Evolutionary conservation across 805 yeast genomes (phyloP).

Genomic region (Metschnikowia picachoensis): DNA sequence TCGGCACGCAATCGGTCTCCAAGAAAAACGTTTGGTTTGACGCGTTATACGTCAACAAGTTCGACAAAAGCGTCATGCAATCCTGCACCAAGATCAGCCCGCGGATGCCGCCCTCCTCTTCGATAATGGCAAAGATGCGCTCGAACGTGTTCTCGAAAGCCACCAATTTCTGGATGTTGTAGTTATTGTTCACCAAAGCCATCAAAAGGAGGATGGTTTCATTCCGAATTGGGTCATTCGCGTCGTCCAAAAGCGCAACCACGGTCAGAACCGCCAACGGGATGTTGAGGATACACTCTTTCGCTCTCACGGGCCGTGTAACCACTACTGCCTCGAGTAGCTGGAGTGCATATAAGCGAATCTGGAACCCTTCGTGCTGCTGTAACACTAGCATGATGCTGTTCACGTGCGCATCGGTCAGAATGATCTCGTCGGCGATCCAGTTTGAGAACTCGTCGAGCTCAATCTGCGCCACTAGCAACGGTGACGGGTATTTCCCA

Average conservation of each 20-base stretch:
- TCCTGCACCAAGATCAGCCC: slow-evolving; percentile 92
- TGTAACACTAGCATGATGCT: slow-evolving; percentile 42
- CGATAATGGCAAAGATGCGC: slow-evolving; percentile 69
- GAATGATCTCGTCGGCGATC: slow-evolving; percentile 92
- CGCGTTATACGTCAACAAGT: slow-evolving; percentile 74
- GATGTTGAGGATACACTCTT: slow-evolving; percentile 64
- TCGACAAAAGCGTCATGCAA: slow-evolving; percentile 70
- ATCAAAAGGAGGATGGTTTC: slow-evolving; percentile 81
- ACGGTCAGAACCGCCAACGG: slow-evolving; percentile 80
- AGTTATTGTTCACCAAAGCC: slow-evolving; percentile 76
- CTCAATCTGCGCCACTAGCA: slow-evolving; percentile 49
- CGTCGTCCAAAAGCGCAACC: slow-evolving; percentile 48
- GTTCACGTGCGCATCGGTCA: slow-evolving; percentile 32
- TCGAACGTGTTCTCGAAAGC: slow-evolving; percentile 95
- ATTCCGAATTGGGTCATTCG: slow-evolving; percentile 79
- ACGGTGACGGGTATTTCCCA: slow-evolving; percentile 77
- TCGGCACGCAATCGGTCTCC: slow-evolving; percentile 76
- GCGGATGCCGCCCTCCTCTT: slow-evolving; percentile 82
- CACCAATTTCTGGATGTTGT: slow-evolving; percentile 85
- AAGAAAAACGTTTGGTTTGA: slow-evolving; percentile 86
- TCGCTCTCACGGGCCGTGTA: slow-evolving; percentile 68
- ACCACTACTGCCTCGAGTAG: slow-evolving; percentile 78
- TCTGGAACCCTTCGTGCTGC: slow-evolving; percentile 63
- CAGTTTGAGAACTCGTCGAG: slow-evolving; percentile 87
- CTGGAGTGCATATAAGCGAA: slow-evolving; percentile 77